Percentiles rank a stretch among this genome's conserved stretches.
phyloP scores from a whole-genome alignment of 1,284 basidiomycete species.

The Cryptococcus deneoformans region DNA sequence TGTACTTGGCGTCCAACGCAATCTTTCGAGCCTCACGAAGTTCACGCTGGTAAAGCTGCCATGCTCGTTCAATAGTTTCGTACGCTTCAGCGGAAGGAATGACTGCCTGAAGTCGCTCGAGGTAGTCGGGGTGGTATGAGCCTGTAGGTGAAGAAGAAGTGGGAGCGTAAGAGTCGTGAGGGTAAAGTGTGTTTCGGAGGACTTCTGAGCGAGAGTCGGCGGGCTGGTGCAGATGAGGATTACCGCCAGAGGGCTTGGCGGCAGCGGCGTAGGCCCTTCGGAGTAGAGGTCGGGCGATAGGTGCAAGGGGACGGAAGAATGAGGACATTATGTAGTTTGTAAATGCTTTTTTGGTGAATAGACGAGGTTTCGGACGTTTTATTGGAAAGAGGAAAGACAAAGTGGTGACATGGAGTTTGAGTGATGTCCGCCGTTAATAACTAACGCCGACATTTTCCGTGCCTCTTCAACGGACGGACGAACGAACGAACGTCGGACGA shows the following conservation, averaged over 20 bases:
- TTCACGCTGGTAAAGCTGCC: conserved; percentile 75
- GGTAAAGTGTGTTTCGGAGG: conserved; percentile 75
- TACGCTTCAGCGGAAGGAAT: conserved; percentile 84
- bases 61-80: conserved; percentile 90
- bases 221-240: conserved; percentile 4
- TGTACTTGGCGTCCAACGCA: conserved; percentile 68
- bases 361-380: too few species aligned
- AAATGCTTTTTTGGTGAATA: too few species aligned
- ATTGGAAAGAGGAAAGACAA: too few species aligned
- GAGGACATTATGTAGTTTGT: not conserved
- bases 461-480: too few species aligned
- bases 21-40: conserved; percentile 64
- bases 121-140: conserved; percentile 71
- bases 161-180: conserved; percentile 57
- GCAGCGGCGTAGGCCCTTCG: conserved; percentile 8
- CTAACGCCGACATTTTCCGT: too few species aligned
- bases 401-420: too few species aligned
- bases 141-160: conserved; percentile 62
- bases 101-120: conserved; percentile 66
- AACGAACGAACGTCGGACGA: too few species aligned
- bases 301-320: not conserved
- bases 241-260: not conserved
- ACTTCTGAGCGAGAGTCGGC: conserved; percentile 65
- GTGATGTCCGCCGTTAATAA: too few species aligned
- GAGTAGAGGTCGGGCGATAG: not conserved